These are phyloP conservation scores for Podila epicladia DNA, from an alignment of 192 early-diverging fungal species.

Conservation along the genomic window DNA sequence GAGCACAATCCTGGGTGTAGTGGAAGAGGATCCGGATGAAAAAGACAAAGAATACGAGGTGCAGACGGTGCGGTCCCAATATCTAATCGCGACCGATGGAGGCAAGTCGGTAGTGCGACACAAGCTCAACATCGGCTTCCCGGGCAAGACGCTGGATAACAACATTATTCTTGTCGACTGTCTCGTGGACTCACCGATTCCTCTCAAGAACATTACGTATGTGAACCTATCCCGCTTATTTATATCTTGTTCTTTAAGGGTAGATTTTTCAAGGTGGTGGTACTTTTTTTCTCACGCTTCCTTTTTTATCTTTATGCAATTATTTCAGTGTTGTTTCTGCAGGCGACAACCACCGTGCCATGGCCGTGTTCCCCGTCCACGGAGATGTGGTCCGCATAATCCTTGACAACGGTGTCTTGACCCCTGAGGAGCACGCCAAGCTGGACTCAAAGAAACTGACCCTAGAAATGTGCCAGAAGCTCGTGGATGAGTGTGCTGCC, in stretches of 20 bases:
- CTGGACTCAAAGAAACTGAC: conserved; percentile 24
- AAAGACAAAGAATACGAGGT: conserved; percentile 22
- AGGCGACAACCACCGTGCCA: conserved; percentile 21
- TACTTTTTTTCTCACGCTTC: not conserved
- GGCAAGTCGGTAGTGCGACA: conserved; percentile 39
- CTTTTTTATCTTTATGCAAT: not conserved
- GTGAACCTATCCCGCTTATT: not conserved
- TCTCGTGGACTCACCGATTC: no score
- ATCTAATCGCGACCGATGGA: conserved; percentile 42
- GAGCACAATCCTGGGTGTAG: conserved; percentile 6
- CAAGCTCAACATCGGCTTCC: conserved; percentile 33
- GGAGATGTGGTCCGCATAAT: conserved; percentile 25
- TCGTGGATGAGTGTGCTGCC: conserved; percentile 8
- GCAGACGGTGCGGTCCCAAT: conserved; percentile 28
- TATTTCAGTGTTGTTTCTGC: not conserved
- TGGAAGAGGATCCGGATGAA: conserved; percentile 8
- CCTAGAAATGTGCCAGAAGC: conserved; percentile 16
- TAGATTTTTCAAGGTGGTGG: not conserved
- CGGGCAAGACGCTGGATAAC: conserved; percentile 13
- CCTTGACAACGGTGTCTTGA: conserved; percentile 30
- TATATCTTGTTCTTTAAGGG: not conserved
- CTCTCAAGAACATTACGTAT: no score
- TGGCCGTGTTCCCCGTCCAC: conserved; percentile 26
- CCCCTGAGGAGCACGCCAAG: conserved; percentile 29
- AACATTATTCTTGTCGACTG: not conserved